Conservation (phyloP, 345 rosid species). For the Eucalyptus sideroxylon region DNA sequence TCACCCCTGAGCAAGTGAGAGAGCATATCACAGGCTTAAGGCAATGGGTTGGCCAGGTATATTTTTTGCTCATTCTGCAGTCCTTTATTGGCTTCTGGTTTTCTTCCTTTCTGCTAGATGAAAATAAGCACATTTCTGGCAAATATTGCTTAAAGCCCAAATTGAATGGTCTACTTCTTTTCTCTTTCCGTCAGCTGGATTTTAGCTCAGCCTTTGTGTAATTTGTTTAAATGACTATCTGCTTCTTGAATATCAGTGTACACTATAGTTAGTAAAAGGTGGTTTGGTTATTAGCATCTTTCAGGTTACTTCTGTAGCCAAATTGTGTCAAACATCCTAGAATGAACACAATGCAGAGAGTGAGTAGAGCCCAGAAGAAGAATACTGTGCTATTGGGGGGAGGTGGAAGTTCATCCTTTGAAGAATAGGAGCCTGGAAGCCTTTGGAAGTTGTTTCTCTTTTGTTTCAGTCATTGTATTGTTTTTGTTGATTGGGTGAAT, state of each 20-base stretch:
- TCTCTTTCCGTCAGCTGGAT: background rate
- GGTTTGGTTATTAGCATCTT: background rate
- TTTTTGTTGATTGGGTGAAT: background rate
- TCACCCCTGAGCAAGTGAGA: constrained; percentile 96
- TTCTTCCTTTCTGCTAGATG: background rate
- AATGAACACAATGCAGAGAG: background rate
- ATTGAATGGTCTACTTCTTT: background rate
- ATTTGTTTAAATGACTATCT: background rate
- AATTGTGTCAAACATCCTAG: background rate
- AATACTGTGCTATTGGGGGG: background rate
- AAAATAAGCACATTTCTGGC: background rate
- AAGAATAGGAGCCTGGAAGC: background rate
- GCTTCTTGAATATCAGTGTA: background rate
- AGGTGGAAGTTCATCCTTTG: background rate
- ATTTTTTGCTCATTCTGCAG: background rate
- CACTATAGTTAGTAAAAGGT: background rate
- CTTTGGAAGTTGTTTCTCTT: background rate
- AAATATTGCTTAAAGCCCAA: background rate
- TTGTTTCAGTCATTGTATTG: background rate
- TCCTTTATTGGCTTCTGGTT: background rate
- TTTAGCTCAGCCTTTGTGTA: background rate
- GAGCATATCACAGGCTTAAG: constrained; percentile 93
- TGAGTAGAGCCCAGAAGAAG: background rate
- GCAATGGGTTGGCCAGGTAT: constrained; percentile 99
- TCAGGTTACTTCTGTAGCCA: background rate